A percentile compares a stretch with the other conserved stretches of the same genome.
These are phyloP conservation scores for Ophidiomyces ophidiicola DNA, from an alignment of 2,329 filamentous ascomycete species.

Conservation along the genomic window DNA sequence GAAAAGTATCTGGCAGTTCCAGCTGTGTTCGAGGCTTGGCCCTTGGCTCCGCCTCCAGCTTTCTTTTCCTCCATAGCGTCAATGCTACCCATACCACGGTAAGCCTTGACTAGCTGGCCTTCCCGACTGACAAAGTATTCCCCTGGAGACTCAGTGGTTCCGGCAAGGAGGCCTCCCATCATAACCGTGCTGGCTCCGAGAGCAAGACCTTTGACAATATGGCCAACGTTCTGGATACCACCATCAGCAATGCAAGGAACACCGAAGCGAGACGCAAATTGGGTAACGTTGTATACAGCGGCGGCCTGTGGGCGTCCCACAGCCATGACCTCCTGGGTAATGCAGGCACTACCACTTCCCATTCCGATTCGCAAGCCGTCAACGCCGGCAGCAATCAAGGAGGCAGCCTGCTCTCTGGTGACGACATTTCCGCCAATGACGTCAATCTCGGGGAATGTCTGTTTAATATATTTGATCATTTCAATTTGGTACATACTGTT, in stretches of 20 bases:
- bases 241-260: constrained; percentile 97
- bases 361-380: constrained; percentile 97
- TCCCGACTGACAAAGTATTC: constrained; percentile 93
- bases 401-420: constrained; percentile 88
- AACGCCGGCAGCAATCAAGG: constrained; percentile 81
- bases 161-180: constrained; percentile 97
- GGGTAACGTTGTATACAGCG: constrained; percentile 76
- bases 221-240: constrained; percentile 94
- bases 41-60: constrained; percentile 60
- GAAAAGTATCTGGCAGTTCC: constrained; percentile 98
- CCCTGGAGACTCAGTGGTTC: constrained; percentile 93
- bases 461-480: constrained; percentile 95
- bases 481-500: constrained; percentile 98
- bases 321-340: constrained; percentile 99
- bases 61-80: constrained; percentile 99
- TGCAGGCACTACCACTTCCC: constrained; percentile 95
- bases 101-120: constrained; percentile 97
- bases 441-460: constrained; percentile 70
- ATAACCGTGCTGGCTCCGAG: constrained; percentile 92
- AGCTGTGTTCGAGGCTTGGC: constrained; percentile 59
- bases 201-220: constrained; percentile 96
- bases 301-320: constrained; percentile 93
- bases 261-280: constrained; percentile 83
- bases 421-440: constrained; percentile 98
- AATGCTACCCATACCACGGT: constrained; percentile 97